Conservation (phyloP, 495 filamentous ascomycete species). For the Aspergillus olivimuriae region DNA sequence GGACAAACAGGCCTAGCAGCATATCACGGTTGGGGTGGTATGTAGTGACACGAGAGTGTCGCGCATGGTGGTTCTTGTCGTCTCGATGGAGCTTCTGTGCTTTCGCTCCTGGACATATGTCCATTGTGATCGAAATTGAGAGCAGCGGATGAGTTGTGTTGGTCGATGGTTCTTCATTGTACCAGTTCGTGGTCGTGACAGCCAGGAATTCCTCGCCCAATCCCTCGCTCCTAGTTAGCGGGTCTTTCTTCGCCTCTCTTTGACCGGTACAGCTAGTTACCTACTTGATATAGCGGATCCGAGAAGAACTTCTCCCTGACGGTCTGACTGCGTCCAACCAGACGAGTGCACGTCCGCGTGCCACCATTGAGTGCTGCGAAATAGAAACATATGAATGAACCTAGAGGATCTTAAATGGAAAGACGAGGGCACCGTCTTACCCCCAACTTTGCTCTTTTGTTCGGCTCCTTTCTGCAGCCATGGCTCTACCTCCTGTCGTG, state of each 20-base stretch:
- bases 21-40: constrained; percentile 3
- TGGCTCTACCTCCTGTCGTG: constrained; percentile 2
- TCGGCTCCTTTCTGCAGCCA: not conserved
- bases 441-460: constrained; percentile 2
- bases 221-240: not conserved
- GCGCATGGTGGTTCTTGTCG: constrained; percentile 2
- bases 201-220: constrained; percentile 4
- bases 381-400: no score
- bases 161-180: constrained; percentile 4
- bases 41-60: not conserved
- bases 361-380: constrained; percentile 4
- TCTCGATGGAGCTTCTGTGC: constrained; percentile 6
- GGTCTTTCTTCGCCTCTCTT: not conserved
- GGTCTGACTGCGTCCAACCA: constrained; percentile 3
- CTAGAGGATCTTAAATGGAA: no score
- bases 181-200: constrained; percentile 8
- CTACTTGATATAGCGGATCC: constrained; percentile 2
- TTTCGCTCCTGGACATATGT: not conserved
- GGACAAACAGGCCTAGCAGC: constrained; percentile 1
- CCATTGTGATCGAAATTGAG: constrained; percentile 6
- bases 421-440: not conserved
- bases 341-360: constrained; percentile 4
- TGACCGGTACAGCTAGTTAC: not conserved
- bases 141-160: constrained; percentile 5
- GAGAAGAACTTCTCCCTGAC: constrained; percentile 7